Base-by-base conservation (phyloP, 495 filamentous ascomycete genomes). In the Peziza echinospora region DNA sequence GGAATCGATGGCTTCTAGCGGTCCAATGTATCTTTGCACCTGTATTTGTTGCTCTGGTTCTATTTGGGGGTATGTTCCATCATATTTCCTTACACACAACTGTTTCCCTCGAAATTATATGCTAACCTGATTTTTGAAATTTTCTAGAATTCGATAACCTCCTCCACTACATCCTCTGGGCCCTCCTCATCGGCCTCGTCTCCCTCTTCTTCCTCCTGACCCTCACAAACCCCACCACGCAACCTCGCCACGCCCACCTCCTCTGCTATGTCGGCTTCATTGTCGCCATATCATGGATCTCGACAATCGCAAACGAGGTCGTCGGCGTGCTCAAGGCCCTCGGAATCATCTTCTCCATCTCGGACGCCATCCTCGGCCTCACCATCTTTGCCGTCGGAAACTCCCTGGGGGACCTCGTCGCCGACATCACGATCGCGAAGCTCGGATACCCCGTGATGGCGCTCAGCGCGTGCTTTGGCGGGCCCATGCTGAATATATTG, bases 381-480 rank as follows among this genome's bases (percentile, higher is more conserved):
- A 99, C 91, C 24, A 75, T 99, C 41, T 99, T 99, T 59, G 91
- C 91, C 0, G 84, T 96, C 11, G 89, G 91, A 10, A 99, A 94
- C 56, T 92, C 83, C 2, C 67, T 96, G 5, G 87, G 91, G 9
- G 91, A 99, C 55, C 67, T 99, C 0, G 85, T 99, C 3, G 85
- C 91, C 5, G 82, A 99, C 52, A 76, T 94, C 47, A 99, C 91
- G 0, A 80, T 99, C 26, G 91, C 91, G 8, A 68, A 82, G 11
- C 70, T 96, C 0, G 89, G 91, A 0, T 93, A 85, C 62, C 91
- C 91, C 0, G 85, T 96, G 37, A 99, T 99, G 91, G 91, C 91
- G 6, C 68, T 99, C 52, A 76, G 75, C 1, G 91, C 91, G 23
- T 99, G 91, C 57, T 96, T 96, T 55, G 91, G 91, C 13, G 91